Evolutionary conservation across 257 asterid genomes (phyloP).

Genomic region (Plantago elongata): DNA sequence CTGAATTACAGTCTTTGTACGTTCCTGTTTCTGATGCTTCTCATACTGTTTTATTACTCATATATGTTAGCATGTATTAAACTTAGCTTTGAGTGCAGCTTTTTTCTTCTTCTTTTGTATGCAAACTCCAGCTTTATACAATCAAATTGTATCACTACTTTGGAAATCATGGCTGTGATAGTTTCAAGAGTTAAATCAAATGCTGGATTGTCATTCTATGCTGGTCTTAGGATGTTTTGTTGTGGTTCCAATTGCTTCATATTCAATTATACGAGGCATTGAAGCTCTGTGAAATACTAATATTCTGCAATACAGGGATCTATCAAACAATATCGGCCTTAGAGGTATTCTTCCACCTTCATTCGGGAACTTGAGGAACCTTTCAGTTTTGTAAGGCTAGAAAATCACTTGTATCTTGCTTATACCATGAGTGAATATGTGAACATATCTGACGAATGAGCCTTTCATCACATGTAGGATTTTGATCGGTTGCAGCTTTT

Average conservation of each 20-base stretch:
- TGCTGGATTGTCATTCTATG: too few relatives aligned
- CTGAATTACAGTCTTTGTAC: slow-evolving; percentile 53
- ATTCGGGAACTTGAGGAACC: slow-evolving; percentile 64
- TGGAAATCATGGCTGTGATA: too few relatives aligned
- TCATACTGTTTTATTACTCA: too few relatives aligned
- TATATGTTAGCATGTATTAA: too few relatives aligned
- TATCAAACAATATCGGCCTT: slow-evolving; percentile 75
- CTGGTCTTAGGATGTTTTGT: too few relatives aligned
- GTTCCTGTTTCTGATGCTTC: slow-evolving; percentile 22
- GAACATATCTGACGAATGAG: slow-evolving; percentile 10
- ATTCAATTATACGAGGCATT: neutral
- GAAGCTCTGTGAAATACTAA: neutral
- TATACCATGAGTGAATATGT: slow-evolving; percentile 9
- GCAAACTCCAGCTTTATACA: too few relatives aligned
- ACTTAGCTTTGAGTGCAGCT: too few relatives aligned
- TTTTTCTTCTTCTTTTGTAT: too few relatives aligned
- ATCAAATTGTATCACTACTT: too few relatives aligned
- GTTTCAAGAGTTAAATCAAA: too few relatives aligned
- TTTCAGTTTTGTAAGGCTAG: slow-evolving; percentile 54
- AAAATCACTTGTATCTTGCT: slow-evolving; percentile 2
- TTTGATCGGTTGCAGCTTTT: slow-evolving; percentile 80
- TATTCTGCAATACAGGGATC: slow-evolving; percentile 60
- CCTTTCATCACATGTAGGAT: slow-evolving; percentile 44
- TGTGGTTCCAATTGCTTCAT: too few relatives aligned
- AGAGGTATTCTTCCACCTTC: slow-evolving; percentile 69